phyloP scores from a whole-genome alignment of 257 asterid genomes.

The Eustoma russellianum region DNA sequence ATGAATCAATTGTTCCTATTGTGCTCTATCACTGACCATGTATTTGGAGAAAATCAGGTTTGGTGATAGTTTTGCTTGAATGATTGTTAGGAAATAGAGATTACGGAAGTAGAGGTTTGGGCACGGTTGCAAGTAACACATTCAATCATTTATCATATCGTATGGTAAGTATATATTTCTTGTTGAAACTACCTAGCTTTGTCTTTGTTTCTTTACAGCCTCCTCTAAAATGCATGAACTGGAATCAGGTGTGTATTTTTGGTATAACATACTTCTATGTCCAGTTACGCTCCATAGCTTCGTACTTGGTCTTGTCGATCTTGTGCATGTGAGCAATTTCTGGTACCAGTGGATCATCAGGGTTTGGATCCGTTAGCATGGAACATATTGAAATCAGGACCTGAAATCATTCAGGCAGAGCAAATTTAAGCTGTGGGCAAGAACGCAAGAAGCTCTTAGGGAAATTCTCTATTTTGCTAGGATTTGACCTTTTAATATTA shows the following conservation, averaged over 20 bases:
- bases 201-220: no score
- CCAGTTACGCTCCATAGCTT: slow-evolving; percentile 74
- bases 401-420: slow-evolving; percentile 15
- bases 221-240: no score
- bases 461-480: no score
- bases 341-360: slow-evolving; percentile 86
- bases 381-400: slow-evolving; percentile 82
- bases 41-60: slow-evolving; percentile 11
- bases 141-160: not conserved
- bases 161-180: no score
- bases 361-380: slow-evolving; percentile 78
- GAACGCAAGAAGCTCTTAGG: not conserved
- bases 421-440: not conserved
- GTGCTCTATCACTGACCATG: no score
- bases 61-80: slow-evolving; percentile 27
- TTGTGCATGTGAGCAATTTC: slow-evolving; percentile 81
- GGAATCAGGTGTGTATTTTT: no score
- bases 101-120: slow-evolving; percentile 11
- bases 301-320: slow-evolving; percentile 57
- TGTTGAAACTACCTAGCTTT: no score
- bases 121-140: slow-evolving; percentile 12
- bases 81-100: slow-evolving; percentile 11
- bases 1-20: no score
- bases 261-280: slow-evolving; percentile 66
- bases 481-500: no score